A percentile compares a stretch with the other conserved stretches of the same genome.
Conservation (phyloP, 495 filamentous ascomycete genomes). For the Bombardia bombarda region DNA sequence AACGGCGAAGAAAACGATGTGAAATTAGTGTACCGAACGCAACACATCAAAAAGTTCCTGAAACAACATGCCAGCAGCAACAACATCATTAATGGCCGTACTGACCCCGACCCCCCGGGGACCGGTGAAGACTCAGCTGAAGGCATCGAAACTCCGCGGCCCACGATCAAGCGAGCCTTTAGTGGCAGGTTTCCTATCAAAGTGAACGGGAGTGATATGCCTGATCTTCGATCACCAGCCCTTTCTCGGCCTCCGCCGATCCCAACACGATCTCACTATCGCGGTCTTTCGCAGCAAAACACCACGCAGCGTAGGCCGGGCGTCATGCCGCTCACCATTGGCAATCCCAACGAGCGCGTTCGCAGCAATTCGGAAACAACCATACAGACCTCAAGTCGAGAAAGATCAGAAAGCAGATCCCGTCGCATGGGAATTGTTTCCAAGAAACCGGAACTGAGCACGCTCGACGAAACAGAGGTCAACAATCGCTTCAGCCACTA, state of each 20-base stretch:
- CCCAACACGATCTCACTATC: conserved; percentile 68
- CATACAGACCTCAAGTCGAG: conserved; percentile 41
- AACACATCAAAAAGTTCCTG: conserved; percentile 69
- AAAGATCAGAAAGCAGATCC: conserved; percentile 45
- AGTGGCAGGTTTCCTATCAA: conserved; percentile 81
- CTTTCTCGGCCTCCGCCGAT: conserved; percentile 61
- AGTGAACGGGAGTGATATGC: conserved; percentile 53
- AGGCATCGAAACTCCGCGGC: conserved; percentile 59
- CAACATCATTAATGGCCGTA: conserved; percentile 36
- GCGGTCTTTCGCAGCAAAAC: conserved; percentile 68
- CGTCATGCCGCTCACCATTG: conserved; percentile 57
- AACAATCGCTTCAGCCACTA: conserved; percentile 70
- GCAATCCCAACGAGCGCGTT: conserved; percentile 68
- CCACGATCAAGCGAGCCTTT: conserved; percentile 60
- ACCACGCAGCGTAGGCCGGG: conserved; percentile 56
- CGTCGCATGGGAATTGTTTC: conserved; percentile 79
- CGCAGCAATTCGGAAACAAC: conserved; percentile 88
- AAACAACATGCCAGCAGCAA: conserved; percentile 46
- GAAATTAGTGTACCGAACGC: conserved; percentile 60
- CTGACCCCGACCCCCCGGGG: conserved; percentile 55
- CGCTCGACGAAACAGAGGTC: conserved; percentile 63
- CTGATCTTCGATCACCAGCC: conserved; percentile 55
- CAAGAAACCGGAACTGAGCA: conserved; percentile 65
- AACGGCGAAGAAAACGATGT: conserved; percentile 41
- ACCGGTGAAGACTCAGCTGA: conserved; percentile 61